These are phyloP conservation scores for Metschnikowia rubicola DNA, from an alignment of 805 yeast species.

Conservation along the genomic window DNA sequence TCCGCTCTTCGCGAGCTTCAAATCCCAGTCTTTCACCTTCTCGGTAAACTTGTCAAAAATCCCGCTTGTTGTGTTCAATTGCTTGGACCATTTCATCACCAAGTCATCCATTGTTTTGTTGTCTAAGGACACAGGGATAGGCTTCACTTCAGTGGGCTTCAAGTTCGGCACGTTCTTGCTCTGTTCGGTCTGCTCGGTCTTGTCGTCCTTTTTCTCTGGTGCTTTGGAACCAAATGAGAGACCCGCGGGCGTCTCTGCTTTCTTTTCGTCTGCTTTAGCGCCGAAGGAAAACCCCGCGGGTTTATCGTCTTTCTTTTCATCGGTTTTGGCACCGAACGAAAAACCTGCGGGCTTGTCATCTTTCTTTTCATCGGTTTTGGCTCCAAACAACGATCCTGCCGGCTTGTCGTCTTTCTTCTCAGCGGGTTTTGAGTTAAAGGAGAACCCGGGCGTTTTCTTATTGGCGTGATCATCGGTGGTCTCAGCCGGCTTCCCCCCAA, in stretches of 20 bases:
- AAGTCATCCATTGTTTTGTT: conserved; percentile 92
- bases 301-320: conserved; percentile 17
- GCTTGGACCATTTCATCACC: conserved; percentile 89
- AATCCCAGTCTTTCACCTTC: conserved; percentile 83
- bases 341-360: conserved; percentile 19
- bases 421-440: conserved; percentile 25
- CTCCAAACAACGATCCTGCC: conserved; percentile 20
- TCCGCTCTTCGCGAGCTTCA: conserved; percentile 76
- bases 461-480: conserved; percentile 7
- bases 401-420: conserved; percentile 22
- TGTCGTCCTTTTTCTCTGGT: conserved; percentile 3
- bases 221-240: conserved; percentile 23
- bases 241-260: conserved; percentile 12
- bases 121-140: conserved; percentile 72
- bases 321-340: conserved; percentile 21
- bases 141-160: conserved; percentile 54
- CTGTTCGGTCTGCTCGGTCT: conserved; percentile 12
- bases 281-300: conserved; percentile 19
- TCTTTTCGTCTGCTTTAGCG: conserved; percentile 17
- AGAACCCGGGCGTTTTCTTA: conserved; percentile 11
- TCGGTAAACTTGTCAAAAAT: conserved; percentile 73
- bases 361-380: conserved; percentile 21
- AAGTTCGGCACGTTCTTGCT: conserved; percentile 28
- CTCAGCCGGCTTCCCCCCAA: conserved; percentile 20
- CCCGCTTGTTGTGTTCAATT: conserved; percentile 66